A percentile compares a stretch with the other conserved stretches of the same genome.
Conservation (phyloP, 495 filamentous ascomycete species). For the Glonium stellatum region DNA sequence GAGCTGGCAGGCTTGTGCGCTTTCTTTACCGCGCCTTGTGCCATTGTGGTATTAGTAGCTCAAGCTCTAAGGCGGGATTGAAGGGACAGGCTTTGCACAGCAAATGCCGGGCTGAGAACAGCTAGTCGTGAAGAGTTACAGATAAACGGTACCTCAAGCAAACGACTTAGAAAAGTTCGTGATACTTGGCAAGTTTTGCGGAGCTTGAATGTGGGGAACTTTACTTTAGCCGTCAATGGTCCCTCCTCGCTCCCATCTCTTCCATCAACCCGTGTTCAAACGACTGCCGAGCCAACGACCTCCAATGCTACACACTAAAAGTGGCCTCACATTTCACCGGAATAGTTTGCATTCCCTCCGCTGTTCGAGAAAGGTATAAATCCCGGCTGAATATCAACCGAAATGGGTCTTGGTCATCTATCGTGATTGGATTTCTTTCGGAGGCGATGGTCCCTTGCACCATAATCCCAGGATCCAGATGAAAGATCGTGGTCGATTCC, state of each 20-base stretch:
- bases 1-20: conserved; percentile 16
- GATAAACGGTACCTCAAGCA: background rate
- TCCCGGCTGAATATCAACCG: background rate
- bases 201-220: background rate
- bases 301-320: background rate
- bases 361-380: background rate
- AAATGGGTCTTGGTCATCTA: background rate
- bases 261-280: background rate
- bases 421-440: background rate
- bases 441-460: background rate
- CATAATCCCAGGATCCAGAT: background rate
- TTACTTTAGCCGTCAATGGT: background rate
- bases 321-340: background rate
- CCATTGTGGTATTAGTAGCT: conserved; percentile 25
- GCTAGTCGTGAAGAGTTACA: background rate
- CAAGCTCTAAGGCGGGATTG: background rate
- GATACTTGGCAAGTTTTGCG: background rate
- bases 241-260: background rate
- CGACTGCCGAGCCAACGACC: background rate
- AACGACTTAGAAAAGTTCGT: conserved; percentile 9
- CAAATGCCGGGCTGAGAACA: background rate
- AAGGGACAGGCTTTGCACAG: background rate
- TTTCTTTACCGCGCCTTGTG: conserved; percentile 33
- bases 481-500: background rate
- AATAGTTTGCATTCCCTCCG: background rate